phyloP scores from a whole-genome alignment of 2,329 filamentous ascomycete species.

The Penicillium sp. region DNA sequence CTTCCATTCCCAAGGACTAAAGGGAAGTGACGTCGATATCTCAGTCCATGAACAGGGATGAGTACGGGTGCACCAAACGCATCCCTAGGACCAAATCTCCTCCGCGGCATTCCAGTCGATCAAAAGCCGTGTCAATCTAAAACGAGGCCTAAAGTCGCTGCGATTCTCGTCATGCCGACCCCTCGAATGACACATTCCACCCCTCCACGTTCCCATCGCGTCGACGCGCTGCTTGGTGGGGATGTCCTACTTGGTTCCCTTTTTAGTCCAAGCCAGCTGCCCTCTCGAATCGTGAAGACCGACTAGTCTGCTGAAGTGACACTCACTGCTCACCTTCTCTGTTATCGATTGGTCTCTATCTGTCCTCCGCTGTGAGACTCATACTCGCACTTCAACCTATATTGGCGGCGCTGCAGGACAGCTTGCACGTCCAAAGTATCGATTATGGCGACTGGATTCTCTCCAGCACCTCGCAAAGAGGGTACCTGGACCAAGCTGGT shows the following conservation, averaged over 20 bases:
- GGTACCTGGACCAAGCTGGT: slow-evolving; percentile 33
- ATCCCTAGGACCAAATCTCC: slow-evolving; percentile 11
- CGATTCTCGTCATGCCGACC: slow-evolving; percentile 21
- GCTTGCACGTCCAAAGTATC: slow-evolving; percentile 1
- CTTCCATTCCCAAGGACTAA: slow-evolving; percentile 14
- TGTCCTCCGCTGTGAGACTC: no score
- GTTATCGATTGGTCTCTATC: no score
- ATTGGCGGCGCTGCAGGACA: slow-evolving; percentile 6
- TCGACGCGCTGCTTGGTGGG: slow-evolving; percentile 19
- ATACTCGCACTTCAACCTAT: neutral
- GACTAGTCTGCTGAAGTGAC: no score
- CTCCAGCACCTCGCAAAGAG: slow-evolving; percentile 19
- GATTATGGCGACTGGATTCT: slow-evolving; percentile 17
- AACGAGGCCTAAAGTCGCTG: slow-evolving; percentile 6
- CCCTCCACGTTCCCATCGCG: slow-evolving; percentile 23
- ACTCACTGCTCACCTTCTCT: no score
- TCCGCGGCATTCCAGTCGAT: slow-evolving; percentile 15
- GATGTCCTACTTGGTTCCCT: slow-evolving; percentile 11
- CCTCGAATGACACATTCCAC: slow-evolving; percentile 23
- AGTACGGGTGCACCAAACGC: slow-evolving; percentile 3
- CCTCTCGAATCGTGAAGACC: no score
- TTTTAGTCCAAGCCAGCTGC: slow-evolving; percentile 12
- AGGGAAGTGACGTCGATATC: slow-evolving; percentile 12
- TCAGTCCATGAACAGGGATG: neutral
- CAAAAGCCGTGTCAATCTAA: slow-evolving; percentile 3